Evolutionary conservation across 164 flowering plant genomes (phyloP), one percentile per base, ranked within the genome.

Genomic region (Stephania japonica): DNA sequence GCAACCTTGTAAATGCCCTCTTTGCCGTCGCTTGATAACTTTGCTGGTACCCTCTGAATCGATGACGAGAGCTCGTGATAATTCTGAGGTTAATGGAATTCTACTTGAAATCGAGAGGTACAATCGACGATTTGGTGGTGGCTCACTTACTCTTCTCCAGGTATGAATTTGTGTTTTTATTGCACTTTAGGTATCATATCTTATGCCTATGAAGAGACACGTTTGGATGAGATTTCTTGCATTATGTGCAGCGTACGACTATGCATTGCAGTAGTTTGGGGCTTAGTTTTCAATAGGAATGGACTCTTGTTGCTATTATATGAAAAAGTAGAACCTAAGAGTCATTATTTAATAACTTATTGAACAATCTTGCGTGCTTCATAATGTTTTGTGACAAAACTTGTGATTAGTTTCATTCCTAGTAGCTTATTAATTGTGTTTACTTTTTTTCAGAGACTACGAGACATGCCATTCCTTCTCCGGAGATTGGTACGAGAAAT

Each of bases 1-100:
- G 47, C 89, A 79, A 75, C 88, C 99, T 24, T 92, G 99, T 72
- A 92, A 83, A 78, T 94, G 99, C 76, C 99, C 97, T 18, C 73
- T 94, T 19, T 94, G 99, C 75, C 91, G 97, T 21, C 90, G 99
- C 44, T 78, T 67, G 50, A 88, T 94, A 68, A 89, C 90, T 25
- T 82, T 94, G 84, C 73, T 94, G 83, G 83, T 94, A 80, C 99
- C 97, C 24, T 75, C 78, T 70, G 91, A 82, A 73, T 81, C 83
- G 70, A 78, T 88, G 59, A 65, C 68, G 19, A 77, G 72, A 69
- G 83, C 77, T 50, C 85, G 80, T 19, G 70, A 77, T 78, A 82
- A 82, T 61, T 81, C 91, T 67, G 86, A 82, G 24, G 90, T 78
- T 79, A 68, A 80, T 50, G 83, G 80, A 68, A 79, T 85, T 75